Base-by-base conservation (phyloP, 164 flowering plant genomes). In the Euptelea pleiosperma region DNA sequence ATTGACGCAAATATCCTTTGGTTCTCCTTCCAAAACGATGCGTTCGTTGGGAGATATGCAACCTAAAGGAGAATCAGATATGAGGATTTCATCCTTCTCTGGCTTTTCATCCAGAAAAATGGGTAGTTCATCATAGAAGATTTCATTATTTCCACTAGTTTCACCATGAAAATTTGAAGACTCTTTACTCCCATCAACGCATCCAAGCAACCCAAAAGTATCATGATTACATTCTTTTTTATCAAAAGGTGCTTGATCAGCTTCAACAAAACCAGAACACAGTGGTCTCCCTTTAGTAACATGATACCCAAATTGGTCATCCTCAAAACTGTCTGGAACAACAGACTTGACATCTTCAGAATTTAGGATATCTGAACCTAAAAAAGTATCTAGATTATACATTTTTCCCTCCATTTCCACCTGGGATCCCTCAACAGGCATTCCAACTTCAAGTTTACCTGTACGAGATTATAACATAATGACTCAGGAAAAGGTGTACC, bases 241-340 rank as follows among this genome's bases (percentile, higher is more conserved):
- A 29, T 28, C 50, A 41, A 48, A 26, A 59, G 24, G 30, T 61
- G 56, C 42, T 49, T 37, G 61, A 61, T 60, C 76, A 63, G 64
- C 65, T 45, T 62, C 60, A 52, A 55, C 73, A 65, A 31, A 34
- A 66, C 57, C 56, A 51, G 65, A 62, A 61, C 61, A 30, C 19
- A 30, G 16, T 47, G 15, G 42, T 26, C 39, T 37, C 15, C 49
- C 68, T 30, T 70, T 46, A 41, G 14, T 37, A 19, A 33, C 26
- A 58, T 15, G 37, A 31, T 44, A 33, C 11, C 44, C 60, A 71
- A 31, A 58, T 33, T 61, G 69, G 55, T 71, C 66, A 63, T 73
- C 75, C 57, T 79, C 83, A 59, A 77, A 73, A 69, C 86, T 82
- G 70, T 83, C 92, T 47, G 76, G 84, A 60, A 76, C 61, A 64